Percentiles rank a stretch among this genome's conserved stretches.
Evolutionary conservation across 352 stramenopile genomes (phyloP).

Genomic region (Phytophthora crassamura): DNA sequence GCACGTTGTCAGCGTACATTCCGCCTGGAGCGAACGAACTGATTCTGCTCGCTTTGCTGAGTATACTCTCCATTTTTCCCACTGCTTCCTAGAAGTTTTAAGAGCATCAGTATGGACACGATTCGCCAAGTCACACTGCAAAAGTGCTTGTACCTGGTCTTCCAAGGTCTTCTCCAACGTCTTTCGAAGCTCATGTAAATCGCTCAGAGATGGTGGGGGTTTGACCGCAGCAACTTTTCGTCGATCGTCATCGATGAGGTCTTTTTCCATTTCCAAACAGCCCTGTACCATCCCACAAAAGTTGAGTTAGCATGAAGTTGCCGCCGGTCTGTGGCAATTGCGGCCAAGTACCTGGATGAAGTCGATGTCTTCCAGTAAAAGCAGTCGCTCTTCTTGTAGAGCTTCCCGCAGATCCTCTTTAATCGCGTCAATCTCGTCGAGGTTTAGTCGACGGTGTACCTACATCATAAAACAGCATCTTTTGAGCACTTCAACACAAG

Average conservation of each 20-base stretch:
- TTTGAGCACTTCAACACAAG: constrained; percentile 7
- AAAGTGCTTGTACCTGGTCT: constrained; percentile 46
- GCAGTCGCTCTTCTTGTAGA: constrained; percentile 59
- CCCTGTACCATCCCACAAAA: constrained; percentile 35
- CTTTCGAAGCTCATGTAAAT: constrained; percentile 67
- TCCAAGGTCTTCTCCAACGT: constrained; percentile 70
- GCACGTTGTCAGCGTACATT: constrained; percentile 29
- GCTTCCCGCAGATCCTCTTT: constrained; percentile 65
- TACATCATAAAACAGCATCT: constrained; percentile 13
- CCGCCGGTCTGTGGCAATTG: no score
- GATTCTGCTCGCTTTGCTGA: constrained; percentile 38
- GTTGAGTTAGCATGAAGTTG: background rate
- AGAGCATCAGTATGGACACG: no score
- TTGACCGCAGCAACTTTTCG: constrained; percentile 45
- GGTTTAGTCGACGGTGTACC: constrained; percentile 57
- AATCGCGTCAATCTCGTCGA: constrained; percentile 81
- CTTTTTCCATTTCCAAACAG: constrained; percentile 88
- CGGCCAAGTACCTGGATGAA: constrained; percentile 69
- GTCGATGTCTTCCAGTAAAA: constrained; percentile 84
- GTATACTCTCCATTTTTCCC: constrained; percentile 47
- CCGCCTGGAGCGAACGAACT: constrained; percentile 26
- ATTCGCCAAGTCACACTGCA: background rate
- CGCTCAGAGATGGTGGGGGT: constrained; percentile 59
- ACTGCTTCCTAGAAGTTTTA: constrained; percentile 36
- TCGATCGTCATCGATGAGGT: constrained; percentile 80